A percentile compares a stretch with the other conserved stretches of the same genome.
These are phyloP conservation scores for Fusarium pilosicola DNA, from an alignment of 2,329 filamentous ascomycete species.

Conservation along the genomic window DNA sequence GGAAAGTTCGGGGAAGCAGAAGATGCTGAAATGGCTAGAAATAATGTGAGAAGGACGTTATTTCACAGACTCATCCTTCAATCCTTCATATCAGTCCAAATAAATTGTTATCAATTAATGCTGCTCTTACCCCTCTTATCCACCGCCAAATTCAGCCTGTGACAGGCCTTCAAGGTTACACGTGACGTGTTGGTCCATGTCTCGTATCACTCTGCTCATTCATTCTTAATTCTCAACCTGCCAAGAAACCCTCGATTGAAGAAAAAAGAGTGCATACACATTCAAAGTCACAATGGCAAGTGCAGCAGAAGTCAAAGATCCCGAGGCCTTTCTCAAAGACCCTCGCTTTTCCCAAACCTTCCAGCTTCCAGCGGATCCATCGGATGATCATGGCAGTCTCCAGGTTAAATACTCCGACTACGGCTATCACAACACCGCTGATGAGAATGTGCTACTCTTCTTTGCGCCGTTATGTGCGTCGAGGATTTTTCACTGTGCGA, in stretches of 20 bases:
- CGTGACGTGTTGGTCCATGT: not conserved
- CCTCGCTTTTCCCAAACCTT: conserved; percentile 19
- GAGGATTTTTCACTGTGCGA: conserved; percentile 15
- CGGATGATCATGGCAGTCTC: not conserved
- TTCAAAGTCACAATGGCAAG: not conserved
- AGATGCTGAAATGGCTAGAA: not conserved
- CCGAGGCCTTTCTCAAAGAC: conserved; percentile 1
- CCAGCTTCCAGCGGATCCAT: not conserved
- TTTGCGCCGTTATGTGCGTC: conserved; percentile 17
- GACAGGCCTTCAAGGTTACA: not conserved
- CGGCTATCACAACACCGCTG: conserved; percentile 12
- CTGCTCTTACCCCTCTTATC: not conserved
- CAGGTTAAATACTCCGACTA: conserved; percentile 19
- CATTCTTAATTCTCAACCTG: not conserved
- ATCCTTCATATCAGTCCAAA: not conserved
- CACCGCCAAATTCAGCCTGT: not conserved
- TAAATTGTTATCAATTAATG: not conserved
- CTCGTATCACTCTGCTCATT: not conserved
- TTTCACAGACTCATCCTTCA: not conserved
- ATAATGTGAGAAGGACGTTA: not conserved
- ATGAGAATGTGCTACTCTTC: conserved; percentile 26
- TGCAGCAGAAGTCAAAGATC: not conserved
- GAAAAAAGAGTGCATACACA: too few relatives aligned
- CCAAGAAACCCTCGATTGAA: not conserved
- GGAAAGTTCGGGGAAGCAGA: not conserved